Evolutionary conservation across 2,329 filamentous ascomycete genomes (phyloP), one percentile per base, ranked within the genome.

Genomic region (Phaeosphaeriaceae sp.): DNA sequence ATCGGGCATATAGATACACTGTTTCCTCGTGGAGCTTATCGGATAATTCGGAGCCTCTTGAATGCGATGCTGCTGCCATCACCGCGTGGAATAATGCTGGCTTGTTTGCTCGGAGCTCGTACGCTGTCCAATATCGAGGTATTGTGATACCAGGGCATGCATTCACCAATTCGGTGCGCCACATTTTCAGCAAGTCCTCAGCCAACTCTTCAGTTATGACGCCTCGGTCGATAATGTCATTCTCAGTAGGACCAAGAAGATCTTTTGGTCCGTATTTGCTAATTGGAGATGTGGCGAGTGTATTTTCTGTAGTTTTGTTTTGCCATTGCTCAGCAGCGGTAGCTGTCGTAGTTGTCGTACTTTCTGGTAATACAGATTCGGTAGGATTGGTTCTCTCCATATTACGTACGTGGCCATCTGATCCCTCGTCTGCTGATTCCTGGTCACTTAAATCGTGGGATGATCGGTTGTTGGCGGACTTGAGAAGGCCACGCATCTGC

Each of bases 11-110:
- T 4, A 71, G 54, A 36, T 66, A 61, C 2, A 71, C 56, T 1
- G 70, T 58, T 34, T 73, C 70, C 44, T 72, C 64, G n/a, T 70
- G 61, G 2, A 73, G 48, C 29, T 57, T 59, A 23, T 70, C 68
- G 0, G 70, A 72, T 18, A 73, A 50, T 3, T 52, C 56, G 3
- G 60, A 59, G 1, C 69, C 70, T 45, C 68, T 67, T 3, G 56
- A 63, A 21, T 70, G 68, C n/a, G 68, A 61, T 15, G 70, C 63
- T 15, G 70, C 70, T 3, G 69, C 68, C 69, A 73, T 71, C 7
- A 73, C 61, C 6, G 70, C 67, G 45, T 70, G 65, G 41, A 72
- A 73, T 8, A 73, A 50, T 8, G 66, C 66, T 12, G 69, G 68
- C 33, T 72, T 72, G 23, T 63, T 62, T 16, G 46, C 39, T 37